A percentile compares a stretch with the other conserved stretches of the same genome.
phyloP scores from a whole-genome alignment of 306 rosid species.

The Prunus padus region DNA sequence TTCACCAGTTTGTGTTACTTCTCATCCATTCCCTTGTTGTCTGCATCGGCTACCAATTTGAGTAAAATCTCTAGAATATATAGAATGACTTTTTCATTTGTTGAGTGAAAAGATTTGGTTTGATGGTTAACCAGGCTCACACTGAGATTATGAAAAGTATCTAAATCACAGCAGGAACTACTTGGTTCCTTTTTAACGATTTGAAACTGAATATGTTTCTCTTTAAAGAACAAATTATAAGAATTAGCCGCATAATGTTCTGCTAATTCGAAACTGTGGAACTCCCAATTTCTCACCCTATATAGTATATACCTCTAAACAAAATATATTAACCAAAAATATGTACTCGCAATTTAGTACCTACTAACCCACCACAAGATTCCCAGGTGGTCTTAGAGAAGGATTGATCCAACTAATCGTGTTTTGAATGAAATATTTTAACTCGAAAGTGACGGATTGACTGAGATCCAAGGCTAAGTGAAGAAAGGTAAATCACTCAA shows the following conservation, averaged over 20 bases:
- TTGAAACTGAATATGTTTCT: too few relatives aligned
- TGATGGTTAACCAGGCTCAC: too few relatives aligned
- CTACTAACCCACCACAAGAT: background rate
- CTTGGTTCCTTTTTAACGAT: too few relatives aligned
- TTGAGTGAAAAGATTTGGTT: too few relatives aligned
- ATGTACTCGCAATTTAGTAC: background rate
- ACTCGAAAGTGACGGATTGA: background rate
- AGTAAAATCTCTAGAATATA: too few relatives aligned
- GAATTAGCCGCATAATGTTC: background rate
- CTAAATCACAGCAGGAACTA: too few relatives aligned
- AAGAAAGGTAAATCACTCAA: slow-evolving; percentile 19
- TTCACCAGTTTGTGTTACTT: too few relatives aligned
- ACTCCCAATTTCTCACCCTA: background rate
- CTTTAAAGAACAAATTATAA: background rate
- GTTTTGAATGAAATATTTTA: background rate
- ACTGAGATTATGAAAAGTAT: too few relatives aligned
- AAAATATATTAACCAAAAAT: background rate
- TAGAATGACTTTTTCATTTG: too few relatives aligned
- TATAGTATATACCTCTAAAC: background rate
- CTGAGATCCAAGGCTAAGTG: background rate
- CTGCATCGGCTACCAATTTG: too few relatives aligned
- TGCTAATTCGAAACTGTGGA: background rate
- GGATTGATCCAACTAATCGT: slow-evolving; percentile 4
- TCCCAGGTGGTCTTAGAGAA: background rate
- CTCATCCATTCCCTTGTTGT: too few relatives aligned